phyloP scores from a whole-genome alignment of 2,329 filamentous ascomycete species.

The Colletotrichum aenigma region DNA sequence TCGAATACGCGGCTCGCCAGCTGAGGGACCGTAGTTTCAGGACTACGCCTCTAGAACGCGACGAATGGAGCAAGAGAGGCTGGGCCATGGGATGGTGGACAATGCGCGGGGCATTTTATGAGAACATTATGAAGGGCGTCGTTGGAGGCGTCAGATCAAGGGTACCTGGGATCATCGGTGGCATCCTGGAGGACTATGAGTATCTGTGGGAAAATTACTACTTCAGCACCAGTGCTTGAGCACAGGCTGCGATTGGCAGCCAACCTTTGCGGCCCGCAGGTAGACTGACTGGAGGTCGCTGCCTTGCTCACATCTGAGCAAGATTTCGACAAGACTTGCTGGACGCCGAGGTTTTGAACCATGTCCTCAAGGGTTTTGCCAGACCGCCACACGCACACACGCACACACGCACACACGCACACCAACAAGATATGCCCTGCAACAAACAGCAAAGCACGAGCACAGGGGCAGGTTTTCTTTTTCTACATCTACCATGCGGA shows the following conservation, averaged over 20 bases:
- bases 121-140: constrained; percentile 82
- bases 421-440: not conserved
- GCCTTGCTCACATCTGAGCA: not conserved
- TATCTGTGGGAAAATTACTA: constrained; percentile 99
- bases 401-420: not conserved
- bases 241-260: not conserved
- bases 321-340: not conserved
- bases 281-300: not conserved
- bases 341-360: not conserved
- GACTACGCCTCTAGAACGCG: constrained; percentile 85
- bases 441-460: not conserved
- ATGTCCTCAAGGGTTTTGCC: not conserved
- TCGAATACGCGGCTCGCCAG: constrained; percentile 90
- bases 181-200: constrained; percentile 93
- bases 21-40: constrained; percentile 75
- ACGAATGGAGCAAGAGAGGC: constrained; percentile 86
- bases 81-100: constrained; percentile 95
- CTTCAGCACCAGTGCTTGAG: constrained; percentile 67
- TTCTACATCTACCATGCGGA: not conserved
- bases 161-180: constrained; percentile 80
- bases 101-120: constrained; percentile 97
- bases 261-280: not conserved
- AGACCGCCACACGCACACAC: not conserved
- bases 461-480: not conserved
- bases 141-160: constrained; percentile 76